Evolutionary conservation across 805 yeast genomes (phyloP), one percentile per base, ranked within the genome.

Genomic region (Starmerella etchellsii): DNA sequence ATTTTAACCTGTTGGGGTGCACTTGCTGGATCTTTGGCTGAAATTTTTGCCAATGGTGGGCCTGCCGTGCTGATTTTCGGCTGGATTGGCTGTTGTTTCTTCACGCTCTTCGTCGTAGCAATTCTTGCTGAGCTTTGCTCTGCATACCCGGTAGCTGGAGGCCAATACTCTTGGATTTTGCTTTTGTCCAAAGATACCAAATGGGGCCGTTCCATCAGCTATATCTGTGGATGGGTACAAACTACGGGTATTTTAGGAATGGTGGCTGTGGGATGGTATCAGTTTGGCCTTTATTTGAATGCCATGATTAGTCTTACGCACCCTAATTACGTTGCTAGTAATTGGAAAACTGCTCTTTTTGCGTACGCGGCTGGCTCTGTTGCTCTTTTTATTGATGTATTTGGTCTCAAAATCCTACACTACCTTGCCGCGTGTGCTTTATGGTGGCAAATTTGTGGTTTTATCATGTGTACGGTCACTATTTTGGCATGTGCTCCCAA

Each of bases 151-250:
- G 76, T 78, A 10, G 65, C 78, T 15, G 73, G 81, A 18, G 84
- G 84, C 33, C 70, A 78, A 14, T 81, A 80, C 37, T 76, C 76
- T 45, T 81, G 83, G 44, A 76, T 76, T 2, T 67, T 74, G n/a
- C 47, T 53, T 36, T 42, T 57, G 24, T 50, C 53, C 7, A 29
- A 27, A 9, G 42, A 32, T n/a, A 42, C 46, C 27, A 62, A 61
- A 41, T 60, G 62, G 39, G 66, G 71, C 10, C 56, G 65, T 19
- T 69, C 73, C 42, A 63, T 67, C 31, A 74, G 81, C 2, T 76
- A 68, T 51, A 48, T 67, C 59, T 71, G 80, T 47, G 81, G 80
- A n/a, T 66, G 76, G 18, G 64, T 72, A 46, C 78, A 77, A 27
- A 72, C 74, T 70, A 69, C 71, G 26, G 80, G 81, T 10, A 57